These are phyloP conservation scores for Leptographium procerum DNA, from an alignment of 2,329 filamentous ascomycete species.

Conservation along the genomic window DNA sequence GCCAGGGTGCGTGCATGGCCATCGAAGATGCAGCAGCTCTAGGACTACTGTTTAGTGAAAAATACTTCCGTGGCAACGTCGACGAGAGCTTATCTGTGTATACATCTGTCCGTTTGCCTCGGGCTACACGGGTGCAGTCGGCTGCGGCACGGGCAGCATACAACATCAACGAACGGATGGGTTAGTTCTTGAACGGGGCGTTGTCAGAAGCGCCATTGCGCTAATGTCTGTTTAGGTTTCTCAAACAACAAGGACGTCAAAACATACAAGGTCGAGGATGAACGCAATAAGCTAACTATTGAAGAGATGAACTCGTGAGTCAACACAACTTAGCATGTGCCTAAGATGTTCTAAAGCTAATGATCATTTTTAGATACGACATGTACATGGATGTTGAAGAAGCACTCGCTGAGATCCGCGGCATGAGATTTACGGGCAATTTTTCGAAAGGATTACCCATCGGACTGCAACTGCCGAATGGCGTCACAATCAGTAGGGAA, in stretches of 20 bases:
- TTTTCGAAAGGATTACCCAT: slow-evolving; percentile 33
- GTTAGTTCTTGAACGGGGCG: too few relatives aligned
- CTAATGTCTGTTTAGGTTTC: slow-evolving; percentile 33
- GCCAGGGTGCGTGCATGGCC: slow-evolving; percentile 58
- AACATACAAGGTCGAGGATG: slow-evolving; percentile 51
- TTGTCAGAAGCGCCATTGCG: not conserved
- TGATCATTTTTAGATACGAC: slow-evolving; percentile 33
- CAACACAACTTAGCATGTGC: not conserved
- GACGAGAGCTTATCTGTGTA: slow-evolving; percentile 36
- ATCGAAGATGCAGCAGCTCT: slow-evolving; percentile 55
- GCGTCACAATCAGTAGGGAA: slow-evolving; percentile 21
- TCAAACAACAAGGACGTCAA: slow-evolving; percentile 45
- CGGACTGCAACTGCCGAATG: slow-evolving; percentile 36
- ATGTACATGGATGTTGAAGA: slow-evolving; percentile 47
- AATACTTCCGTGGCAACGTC: slow-evolving; percentile 35
- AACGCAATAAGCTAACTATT: slow-evolving; percentile 51
- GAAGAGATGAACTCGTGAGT: slow-evolving; percentile 57
- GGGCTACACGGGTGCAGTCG: slow-evolving; percentile 43
- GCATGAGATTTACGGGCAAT: slow-evolving; percentile 23
- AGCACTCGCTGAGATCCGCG: slow-evolving; percentile 24
- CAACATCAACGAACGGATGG: slow-evolving; percentile 54
- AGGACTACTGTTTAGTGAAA: slow-evolving; percentile 45
- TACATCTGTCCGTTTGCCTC: slow-evolving; percentile 39
- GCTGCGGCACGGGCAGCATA: slow-evolving; percentile 46
- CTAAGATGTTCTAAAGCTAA: not conserved